Evolutionary conservation across 1,139 yeast genomes (phyloP).

Genomic region (Magnusiomyces fungicola): DNA sequence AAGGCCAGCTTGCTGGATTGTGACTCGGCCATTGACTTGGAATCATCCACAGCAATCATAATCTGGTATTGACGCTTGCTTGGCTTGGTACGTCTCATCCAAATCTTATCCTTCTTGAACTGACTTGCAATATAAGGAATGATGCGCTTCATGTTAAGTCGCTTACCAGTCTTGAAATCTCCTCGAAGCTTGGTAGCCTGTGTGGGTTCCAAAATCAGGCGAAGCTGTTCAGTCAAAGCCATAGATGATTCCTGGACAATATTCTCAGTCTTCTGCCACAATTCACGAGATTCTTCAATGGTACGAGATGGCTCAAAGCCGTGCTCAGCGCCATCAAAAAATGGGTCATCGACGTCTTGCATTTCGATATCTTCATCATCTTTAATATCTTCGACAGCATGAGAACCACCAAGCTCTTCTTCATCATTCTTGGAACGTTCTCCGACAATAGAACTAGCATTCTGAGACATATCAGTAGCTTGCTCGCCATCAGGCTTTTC

Average conservation of each 20-base stretch:
- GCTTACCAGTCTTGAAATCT: slow-evolving; percentile 94
- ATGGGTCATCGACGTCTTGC: slow-evolving; percentile 25
- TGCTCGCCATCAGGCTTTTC: slow-evolving; percentile 15
- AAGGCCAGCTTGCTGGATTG: slow-evolving; percentile 85
- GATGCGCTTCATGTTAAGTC: slow-evolving; percentile 94
- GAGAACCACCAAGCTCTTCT: slow-evolving; percentile 17
- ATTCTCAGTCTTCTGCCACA: slow-evolving; percentile 79
- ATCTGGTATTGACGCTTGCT: slow-evolving; percentile 95
- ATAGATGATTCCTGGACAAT: slow-evolving; percentile 84
- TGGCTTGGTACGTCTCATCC: slow-evolving; percentile 97
- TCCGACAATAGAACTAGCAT: slow-evolving; percentile 20
- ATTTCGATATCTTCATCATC: slow-evolving; percentile 20
- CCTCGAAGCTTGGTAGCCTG: slow-evolving; percentile 89
- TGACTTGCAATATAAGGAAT: slow-evolving; percentile 97
- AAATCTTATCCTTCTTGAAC: slow-evolving; percentile 94
- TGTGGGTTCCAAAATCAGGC: slow-evolving; percentile 92
- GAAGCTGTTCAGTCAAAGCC: slow-evolving; percentile 82
- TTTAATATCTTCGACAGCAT: slow-evolving; percentile 27
- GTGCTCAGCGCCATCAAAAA: slow-evolving; percentile 34
- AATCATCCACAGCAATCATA: slow-evolving; percentile 96
- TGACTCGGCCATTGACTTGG: slow-evolving; percentile 95
- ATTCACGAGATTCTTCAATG: slow-evolving; percentile 59
- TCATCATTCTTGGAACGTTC: slow-evolving; percentile 16
- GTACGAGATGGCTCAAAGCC: slow-evolving; percentile 44
- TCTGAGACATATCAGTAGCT: slow-evolving; percentile 15